Base-by-base conservation (phyloP, 176 grass and related monocot genomes). In the Eragrostis nindensis region DNA sequence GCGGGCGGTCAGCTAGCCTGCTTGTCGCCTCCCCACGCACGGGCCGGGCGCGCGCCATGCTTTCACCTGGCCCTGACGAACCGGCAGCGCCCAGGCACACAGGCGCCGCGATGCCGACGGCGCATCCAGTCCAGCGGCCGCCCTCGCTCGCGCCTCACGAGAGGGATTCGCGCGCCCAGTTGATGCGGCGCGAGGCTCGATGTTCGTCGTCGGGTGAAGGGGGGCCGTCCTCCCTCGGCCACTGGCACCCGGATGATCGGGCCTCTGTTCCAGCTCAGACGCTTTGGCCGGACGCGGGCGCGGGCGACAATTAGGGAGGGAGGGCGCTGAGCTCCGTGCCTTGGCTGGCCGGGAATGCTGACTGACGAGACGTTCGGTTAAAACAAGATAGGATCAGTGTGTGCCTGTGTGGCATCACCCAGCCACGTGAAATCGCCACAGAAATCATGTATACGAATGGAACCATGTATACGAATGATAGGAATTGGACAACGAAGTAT, bases 251-350 rank as follows among this genome's bases (percentile, higher is more conserved):
- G 11, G 73, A 80, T n/a, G 76, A 26, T 76, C 52, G 64, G n/a
- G 44, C 46, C 59, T 45, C 63, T 64, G 57, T 55, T 78, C 73
- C 47, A 73, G 74, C 43, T 36, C 75, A 47, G 45, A 21, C 25
- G 68, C 32, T 14, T 70, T 73, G 67, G 73, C 54, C 73, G 18
- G 62, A 45, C 60, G 53, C 39, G 42, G 17, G 62, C 24, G 71
- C 79, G 70, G 22, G 67, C 83, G 79, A 82, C 83, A 86, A 82
- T 73, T 82, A 44, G 43, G 49, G 72, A n/a, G n/a, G n/a, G n/a
- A 41, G 27, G 7, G 26, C 76, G 42, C 36, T 70, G 32, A 36
- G 32, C 32, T 36, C 32, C 76, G 76, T 54, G 24, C 61, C 53
- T 57, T 11, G 53, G 43, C 71, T 26, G 17, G 32, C 32, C 32